Evolutionary conservation across 495 filamentous ascomycete species (phyloP), one percentile per base, ranked within the genome.

Genomic region (Staphylotrichum tortipilum): DNA sequence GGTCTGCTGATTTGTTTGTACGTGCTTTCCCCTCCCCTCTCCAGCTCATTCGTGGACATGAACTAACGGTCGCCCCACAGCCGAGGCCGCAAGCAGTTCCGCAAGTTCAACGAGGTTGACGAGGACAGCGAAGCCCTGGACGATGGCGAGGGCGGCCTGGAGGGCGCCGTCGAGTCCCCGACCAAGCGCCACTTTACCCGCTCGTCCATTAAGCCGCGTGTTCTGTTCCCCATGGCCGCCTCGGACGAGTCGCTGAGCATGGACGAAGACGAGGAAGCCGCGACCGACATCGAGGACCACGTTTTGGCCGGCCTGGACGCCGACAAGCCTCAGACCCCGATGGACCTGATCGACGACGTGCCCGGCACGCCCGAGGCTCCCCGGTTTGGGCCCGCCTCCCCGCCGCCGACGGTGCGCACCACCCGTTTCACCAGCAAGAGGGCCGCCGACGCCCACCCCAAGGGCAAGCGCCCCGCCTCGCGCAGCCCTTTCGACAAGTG

Each of bases 1-100:
- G 90, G 90, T 47, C 82, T 94, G 68, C 68, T 89, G 47, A 90
- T 84, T 57, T 77, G 84, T 5, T 94, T 95, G 90, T 95, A 78
- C 80, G 89, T 83, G 23, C 4, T 8, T 31, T 42, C 31, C 18
- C 28, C 29, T 9, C 17, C 44, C 48, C 15, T 34, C 18, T n/a
- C n/a, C n/a, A n/a, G n/a, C n/a, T n/a, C n/a, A n/a, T n/a, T n/a
- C n/a, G n/a, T n/a, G n/a, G n/a, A n/a, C n/a, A n/a, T n/a, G n/a
- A n/a, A n/a, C n/a, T n/a, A n/a, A n/a, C n/a, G n/a, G n/a, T n/a
- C n/a, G n/a, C n/a, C n/a, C n/a, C n/a, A n/a, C n/a, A 96, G 91
- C 67, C 92, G 92, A 54, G 92, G 92, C 59, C 90, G 88, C 76
- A 89, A 85, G 63, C 73, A 88, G 39, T 94, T 89, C 74, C 81